Conservation (phyloP, 2,329 filamentous ascomycete species). For the Botrytis fragariae region DNA sequence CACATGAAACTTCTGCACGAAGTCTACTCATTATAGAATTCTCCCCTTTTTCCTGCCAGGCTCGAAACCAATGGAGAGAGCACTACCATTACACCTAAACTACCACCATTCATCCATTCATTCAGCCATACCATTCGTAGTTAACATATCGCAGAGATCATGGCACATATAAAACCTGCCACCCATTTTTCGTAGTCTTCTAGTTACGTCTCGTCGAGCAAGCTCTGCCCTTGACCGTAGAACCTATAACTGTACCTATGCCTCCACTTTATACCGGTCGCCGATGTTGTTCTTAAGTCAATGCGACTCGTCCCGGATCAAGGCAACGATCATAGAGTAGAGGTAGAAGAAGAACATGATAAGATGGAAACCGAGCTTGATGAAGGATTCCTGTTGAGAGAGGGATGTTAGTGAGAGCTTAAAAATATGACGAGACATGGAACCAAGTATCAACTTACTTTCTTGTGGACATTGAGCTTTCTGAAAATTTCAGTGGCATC, state of each 20-base stretch:
- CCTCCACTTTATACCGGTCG: slow-evolving; percentile 29
- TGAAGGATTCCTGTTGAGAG: slow-evolving; percentile 79
- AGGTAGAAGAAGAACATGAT: slow-evolving; percentile 99
- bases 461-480: slow-evolving; percentile 98
- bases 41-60: slow-evolving; percentile 18
- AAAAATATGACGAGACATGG: background rate
- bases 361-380: slow-evolving; percentile 97
- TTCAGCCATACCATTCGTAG: slow-evolving; percentile 18
- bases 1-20: slow-evolving; percentile 22
- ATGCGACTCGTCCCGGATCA: slow-evolving; percentile 91
- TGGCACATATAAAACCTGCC: slow-evolving; percentile 21
- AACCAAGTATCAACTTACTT: slow-evolving; percentile 53
- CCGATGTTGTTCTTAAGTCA: slow-evolving; percentile 48
- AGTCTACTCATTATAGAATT: slow-evolving; percentile 27
- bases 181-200: slow-evolving; percentile 7
- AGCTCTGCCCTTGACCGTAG: background rate
- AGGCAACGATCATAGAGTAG: slow-evolving; percentile 62
- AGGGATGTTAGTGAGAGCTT: slow-evolving; percentile 14
- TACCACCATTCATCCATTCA: background rate
- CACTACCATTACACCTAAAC: slow-evolving; percentile 10
- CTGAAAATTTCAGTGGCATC: slow-evolving; percentile 99
- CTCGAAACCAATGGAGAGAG: slow-evolving; percentile 21
- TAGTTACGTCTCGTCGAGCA: slow-evolving; percentile 4
- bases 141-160: slow-evolving; percentile 20
- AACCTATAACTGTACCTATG: slow-evolving; percentile 23